Evolutionary conservation across 306 rosid species (phyloP), one percentile per base, ranked within the genome.

Genomic region (Carpinus fangiana): DNA sequence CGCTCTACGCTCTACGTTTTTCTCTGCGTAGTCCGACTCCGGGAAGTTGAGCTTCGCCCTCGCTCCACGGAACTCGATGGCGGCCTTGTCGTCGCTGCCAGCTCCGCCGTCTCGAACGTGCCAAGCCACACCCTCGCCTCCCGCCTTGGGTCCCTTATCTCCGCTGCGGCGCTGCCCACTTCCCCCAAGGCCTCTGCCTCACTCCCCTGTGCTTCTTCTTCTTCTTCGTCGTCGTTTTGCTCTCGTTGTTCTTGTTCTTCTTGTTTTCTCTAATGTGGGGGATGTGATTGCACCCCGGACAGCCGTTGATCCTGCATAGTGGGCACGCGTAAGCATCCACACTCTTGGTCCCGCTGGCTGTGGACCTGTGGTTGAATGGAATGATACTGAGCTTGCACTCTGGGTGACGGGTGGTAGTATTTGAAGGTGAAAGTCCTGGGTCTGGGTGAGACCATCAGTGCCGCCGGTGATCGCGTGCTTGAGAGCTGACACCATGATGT

Each of bases 141-240:
- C 7, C 77, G 54, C 12, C 48, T 36, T 0, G 93, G 95, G 72
- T 88, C 91, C 23, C 90, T 59, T 26, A 87, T 90, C 85, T 88
- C 95, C 1, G 90, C 89, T 23, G 26, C 26, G 26, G 26, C 26
- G 26, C 26, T 7, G 88, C 92, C 92, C 92, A 90, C 52, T 88
- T 90, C 17, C 95, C 92, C 90, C 92, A 83, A 1, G 89, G 89
- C 80, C 90, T 87, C 81, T 82, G 88, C 64, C 92, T 76, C 78
- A 88, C 95, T 54, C 95, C 95, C 66, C 89, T 82, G 85, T 83
- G 82, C 5, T 74, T 73, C 20, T 60, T 43, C 14, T 12, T 23
- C 45, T 41, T 41, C 45, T 8, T 41, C 45, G 45, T 41, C 45
- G 45, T 41, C 8, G 45, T 41, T 41, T 41, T 41, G 45, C 45